These are phyloP conservation scores for Volutella citrinella DNA, from an alignment of 2,329 filamentous ascomycete genomes.

Conservation along the genomic window DNA sequence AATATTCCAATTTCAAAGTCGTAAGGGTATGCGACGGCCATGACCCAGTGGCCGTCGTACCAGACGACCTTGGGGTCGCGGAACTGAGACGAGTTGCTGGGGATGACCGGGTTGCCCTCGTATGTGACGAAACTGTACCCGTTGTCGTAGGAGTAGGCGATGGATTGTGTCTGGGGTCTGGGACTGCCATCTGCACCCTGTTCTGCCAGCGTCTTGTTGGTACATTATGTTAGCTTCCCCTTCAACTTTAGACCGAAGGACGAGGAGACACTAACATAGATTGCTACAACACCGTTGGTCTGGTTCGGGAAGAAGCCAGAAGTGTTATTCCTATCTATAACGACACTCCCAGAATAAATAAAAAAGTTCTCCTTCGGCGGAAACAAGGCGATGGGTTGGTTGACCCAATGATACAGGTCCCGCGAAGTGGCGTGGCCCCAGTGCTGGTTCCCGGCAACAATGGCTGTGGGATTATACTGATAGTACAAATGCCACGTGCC, in stretches of 20 bases:
- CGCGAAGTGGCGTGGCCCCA: constrained; percentile 64
- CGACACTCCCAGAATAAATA: constrained; percentile 54
- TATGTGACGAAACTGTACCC: constrained; percentile 63
- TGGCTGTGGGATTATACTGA: constrained; percentile 46
- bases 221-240: no score
- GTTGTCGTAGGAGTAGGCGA: constrained; percentile 60
- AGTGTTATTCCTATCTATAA: constrained; percentile 62
- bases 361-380: constrained; percentile 41
- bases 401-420: constrained; percentile 63
- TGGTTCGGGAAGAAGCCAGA: constrained; percentile 63
- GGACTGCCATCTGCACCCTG: no score
- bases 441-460: constrained; percentile 57
- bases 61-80: constrained; percentile 65
- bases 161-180: constrained; percentile 49
- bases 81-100: constrained; percentile 53
- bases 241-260: no score
- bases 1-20: constrained; percentile 60
- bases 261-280: constrained; percentile 34
- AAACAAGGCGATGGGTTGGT: constrained; percentile 61
- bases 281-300: constrained; percentile 58
- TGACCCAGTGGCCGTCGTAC: constrained; percentile 55
- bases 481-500: constrained; percentile 65
- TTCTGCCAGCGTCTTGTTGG: no score
- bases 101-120: constrained; percentile 57
- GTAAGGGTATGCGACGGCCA: constrained; percentile 48